Evolutionary conservation across 208 protist species (phyloP).

Genomic region (Herpetomonas tarakana): DNA sequence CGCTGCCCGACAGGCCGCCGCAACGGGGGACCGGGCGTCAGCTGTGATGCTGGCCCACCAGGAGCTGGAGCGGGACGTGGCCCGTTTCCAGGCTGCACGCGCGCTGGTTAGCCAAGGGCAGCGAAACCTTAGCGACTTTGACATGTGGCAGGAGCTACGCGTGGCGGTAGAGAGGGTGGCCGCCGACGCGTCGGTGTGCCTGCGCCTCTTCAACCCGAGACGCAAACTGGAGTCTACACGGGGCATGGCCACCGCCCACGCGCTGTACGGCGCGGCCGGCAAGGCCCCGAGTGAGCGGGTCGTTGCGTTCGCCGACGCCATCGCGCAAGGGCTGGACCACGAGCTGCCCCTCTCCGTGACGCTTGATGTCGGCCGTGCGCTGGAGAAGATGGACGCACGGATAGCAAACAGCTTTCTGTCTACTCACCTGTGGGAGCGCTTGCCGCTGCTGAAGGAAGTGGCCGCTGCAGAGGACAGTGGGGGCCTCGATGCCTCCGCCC

Average conservation of each 20-base stretch:
- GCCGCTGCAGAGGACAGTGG: not conserved
- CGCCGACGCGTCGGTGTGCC: conserved; percentile 28
- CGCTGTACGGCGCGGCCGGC: conserved; percentile 41
- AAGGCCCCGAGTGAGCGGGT: conserved; percentile 26
- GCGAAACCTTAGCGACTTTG: conserved; percentile 17
- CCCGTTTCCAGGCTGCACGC: conserved; percentile 1
- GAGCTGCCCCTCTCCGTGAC: conserved; percentile 27
- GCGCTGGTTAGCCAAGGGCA: not conserved
- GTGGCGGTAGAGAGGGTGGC: conserved; percentile 20
- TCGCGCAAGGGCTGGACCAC: conserved; percentile 24
- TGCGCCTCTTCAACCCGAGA: conserved; percentile 59
- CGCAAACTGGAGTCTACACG: conserved; percentile 25
- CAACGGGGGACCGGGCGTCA: not conserved
- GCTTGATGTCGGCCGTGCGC: conserved; percentile 22
- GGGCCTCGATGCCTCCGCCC: not conserved
- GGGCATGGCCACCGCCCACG: conserved; percentile 37
- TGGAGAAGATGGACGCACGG: conserved; percentile 18
- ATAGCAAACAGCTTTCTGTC: conserved; percentile 12
- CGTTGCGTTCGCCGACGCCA: conserved; percentile 22
- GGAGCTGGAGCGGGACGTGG: conserved; percentile 27
- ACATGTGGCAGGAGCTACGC: conserved; percentile 37
- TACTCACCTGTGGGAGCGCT: not conserved
- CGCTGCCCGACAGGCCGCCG: not conserved
- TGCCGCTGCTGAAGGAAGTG: not conserved
- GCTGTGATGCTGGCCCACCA: conserved; percentile 19